phyloP scores from a whole-genome alignment of 768 basidiomycete species.

The Glaciozyma antarctica region DNA sequence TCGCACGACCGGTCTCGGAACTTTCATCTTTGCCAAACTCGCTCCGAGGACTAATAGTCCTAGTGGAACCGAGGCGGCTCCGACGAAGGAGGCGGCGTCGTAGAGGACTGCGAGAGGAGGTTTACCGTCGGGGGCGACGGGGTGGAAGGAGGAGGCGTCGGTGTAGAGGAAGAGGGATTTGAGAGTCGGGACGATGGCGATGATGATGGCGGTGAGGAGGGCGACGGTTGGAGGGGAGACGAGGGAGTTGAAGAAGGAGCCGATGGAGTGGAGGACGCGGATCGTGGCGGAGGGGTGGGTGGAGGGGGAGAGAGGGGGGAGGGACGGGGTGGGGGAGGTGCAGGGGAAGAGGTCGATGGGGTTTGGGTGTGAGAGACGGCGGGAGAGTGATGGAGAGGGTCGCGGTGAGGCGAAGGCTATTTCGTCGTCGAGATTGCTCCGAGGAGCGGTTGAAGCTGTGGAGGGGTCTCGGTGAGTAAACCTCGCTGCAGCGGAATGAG shows the following conservation, averaged over 20 bases:
- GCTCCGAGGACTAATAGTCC: conserved; percentile 57
- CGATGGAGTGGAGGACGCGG: conserved; percentile 1
- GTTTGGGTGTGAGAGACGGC: background rate
- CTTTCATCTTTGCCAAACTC: conserved; percentile 51
- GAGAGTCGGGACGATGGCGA: conserved; percentile 51
- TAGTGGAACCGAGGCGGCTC: conserved; percentile 55
- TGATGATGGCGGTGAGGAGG: conserved; percentile 50
- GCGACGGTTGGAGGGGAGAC: conserved; percentile 49
- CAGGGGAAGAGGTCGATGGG: conserved; percentile 12
- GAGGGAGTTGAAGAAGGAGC: conserved; percentile 41
- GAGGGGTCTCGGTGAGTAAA: background rate
- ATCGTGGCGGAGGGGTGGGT: background rate
- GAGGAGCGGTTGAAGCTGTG: background rate
- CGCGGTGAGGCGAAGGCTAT: background rate
- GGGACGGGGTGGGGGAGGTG: background rate
- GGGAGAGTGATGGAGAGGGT: background rate
- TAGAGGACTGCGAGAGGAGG: conserved; percentile 55
- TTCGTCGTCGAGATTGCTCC: background rate
- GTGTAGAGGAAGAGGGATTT: conserved; percentile 55
- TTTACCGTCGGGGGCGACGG: conserved; percentile 54
- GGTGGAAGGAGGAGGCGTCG: conserved; percentile 43
- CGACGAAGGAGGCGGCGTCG: conserved; percentile 53
- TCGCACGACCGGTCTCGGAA: conserved; percentile 42
- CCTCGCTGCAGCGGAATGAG: background rate
- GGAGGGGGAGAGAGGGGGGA: background rate